Conservation (phyloP, 2,329 filamentous ascomycete species). For the Fusarium verticillioides region DNA sequence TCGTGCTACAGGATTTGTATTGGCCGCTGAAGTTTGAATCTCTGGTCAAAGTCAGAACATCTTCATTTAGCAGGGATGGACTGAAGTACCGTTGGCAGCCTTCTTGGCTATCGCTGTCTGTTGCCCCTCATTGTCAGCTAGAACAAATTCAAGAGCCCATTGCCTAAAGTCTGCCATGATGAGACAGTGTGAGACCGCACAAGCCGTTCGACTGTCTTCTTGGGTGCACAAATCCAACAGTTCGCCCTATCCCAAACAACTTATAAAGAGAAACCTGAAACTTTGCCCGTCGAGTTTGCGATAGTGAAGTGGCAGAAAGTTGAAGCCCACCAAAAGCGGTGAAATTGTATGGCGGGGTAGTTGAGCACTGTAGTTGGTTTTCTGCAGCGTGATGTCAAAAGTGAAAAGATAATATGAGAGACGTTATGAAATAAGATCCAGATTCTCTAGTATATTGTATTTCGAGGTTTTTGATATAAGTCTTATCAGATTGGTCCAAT, state of each 20-base stretch:
- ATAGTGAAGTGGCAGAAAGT: constrained; percentile 34
- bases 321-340: constrained; percentile 43
- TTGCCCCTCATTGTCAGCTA: constrained; percentile 59
- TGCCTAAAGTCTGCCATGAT: constrained; percentile 63
- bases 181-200: not conserved
- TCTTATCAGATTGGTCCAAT: constrained; percentile 40
- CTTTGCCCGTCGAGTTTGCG: constrained; percentile 18
- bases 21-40: constrained; percentile 57
- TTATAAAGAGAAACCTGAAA: not conserved
- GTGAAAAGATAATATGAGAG: not conserved
- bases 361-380: not conserved
- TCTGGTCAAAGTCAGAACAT: constrained; percentile 48
- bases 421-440: not conserved
- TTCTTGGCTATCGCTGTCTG: constrained; percentile 55
- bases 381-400: not conserved
- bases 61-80: not conserved
- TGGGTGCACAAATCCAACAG: not conserved
- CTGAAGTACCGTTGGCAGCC: constrained; percentile 55
- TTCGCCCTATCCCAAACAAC: not conserved
- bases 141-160: constrained; percentile 65
- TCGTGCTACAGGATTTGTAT: constrained; percentile 60
- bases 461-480: constrained; percentile 15
- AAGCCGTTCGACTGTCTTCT: not conserved
- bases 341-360: constrained; percentile 43
- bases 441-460: not conserved